These are phyloP conservation scores for Trichosporon coremiiforme DNA, from an alignment of 1,284 basidiomycete genomes.

Conservation along the genomic window DNA sequence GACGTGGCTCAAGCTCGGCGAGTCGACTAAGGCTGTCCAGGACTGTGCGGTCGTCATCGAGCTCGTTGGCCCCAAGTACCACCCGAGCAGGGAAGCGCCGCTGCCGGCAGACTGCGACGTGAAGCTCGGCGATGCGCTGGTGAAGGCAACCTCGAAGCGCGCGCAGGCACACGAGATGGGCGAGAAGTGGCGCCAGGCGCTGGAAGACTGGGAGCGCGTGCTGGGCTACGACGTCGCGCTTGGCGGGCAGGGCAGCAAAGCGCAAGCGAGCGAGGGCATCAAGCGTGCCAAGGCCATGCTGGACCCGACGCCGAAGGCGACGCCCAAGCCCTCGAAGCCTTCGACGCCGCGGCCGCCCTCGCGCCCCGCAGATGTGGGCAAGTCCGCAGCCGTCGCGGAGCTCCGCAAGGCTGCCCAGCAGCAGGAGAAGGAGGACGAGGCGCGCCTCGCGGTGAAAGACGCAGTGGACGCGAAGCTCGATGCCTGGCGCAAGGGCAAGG, in stretches of 20 bases:
- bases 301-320: conserved; percentile 30
- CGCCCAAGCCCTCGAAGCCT: conserved; percentile 23
- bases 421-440: conserved; percentile 75
- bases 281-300: conserved; percentile 73
- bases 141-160: conserved; percentile 79
- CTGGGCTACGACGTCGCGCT: conserved; percentile 44
- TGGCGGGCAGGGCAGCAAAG: conserved; percentile 48
- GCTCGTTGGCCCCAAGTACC: conserved; percentile 61
- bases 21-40: conserved; percentile 67
- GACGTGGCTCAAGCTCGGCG: conserved; percentile 77
- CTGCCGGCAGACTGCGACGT: conserved; percentile 57
- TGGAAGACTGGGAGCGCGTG: conserved; percentile 73
- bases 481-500: conserved; percentile 87
- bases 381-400: conserved; percentile 66
- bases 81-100: conserved; percentile 62
- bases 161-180: conserved; percentile 83
- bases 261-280: conserved; percentile 68
- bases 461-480: conserved; percentile 71
- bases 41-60: conserved; percentile 66
- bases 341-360: conserved; percentile 20
- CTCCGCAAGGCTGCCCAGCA: conserved; percentile 67
- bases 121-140: conserved; percentile 72
- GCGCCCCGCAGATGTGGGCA: conserved; percentile 33
- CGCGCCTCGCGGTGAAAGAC: conserved; percentile 75
- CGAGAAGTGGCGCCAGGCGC: conserved; percentile 85